phyloP scores from a whole-genome alignment of 179 eudicot genomes.

The Dionaea muscipula region DNA sequence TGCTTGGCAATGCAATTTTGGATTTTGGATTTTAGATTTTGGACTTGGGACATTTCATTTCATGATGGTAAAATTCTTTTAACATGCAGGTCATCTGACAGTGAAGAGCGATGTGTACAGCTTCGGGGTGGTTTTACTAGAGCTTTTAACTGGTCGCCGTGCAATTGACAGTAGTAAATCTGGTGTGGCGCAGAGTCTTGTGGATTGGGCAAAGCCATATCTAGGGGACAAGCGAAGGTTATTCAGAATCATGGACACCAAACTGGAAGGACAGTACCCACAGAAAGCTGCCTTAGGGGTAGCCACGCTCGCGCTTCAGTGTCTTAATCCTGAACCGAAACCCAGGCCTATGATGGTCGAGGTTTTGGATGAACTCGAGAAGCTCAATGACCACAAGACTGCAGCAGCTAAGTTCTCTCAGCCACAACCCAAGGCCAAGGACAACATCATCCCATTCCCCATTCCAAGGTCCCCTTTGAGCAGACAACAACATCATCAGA shows the following conservation, averaged over 20 bases:
- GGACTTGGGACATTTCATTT: too few relatives aligned
- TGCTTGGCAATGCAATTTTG: too few relatives aligned
- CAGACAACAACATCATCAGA: too few relatives aligned
- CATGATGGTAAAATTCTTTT: too few relatives aligned
- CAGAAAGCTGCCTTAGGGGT: not conserved
- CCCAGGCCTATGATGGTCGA: slow-evolving; percentile 1
- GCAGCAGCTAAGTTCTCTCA: too few relatives aligned
- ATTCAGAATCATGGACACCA: slow-evolving; percentile 2
- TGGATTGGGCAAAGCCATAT: slow-evolving; percentile 8
- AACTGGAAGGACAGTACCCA: slow-evolving; percentile 2
- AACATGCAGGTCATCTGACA: not conserved
- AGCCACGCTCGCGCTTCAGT: slow-evolving; percentile 3
- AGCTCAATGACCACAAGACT: not conserved
- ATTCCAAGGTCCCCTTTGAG: too few relatives aligned
- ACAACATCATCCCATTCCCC: too few relatives aligned
- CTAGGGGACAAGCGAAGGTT: not conserved
- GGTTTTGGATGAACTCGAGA: slow-evolving; percentile 4
- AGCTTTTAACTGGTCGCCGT: not conserved
- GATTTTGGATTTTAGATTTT: too few relatives aligned
- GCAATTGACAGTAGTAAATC: not conserved
- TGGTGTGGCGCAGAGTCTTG: not conserved
- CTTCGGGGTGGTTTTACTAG: not conserved
- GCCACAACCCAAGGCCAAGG: too few relatives aligned
- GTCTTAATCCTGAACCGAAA: not conserved
- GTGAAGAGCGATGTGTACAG: not conserved